A percentile compares a stretch with the other conserved stretches of the same genome.
These are phyloP conservation scores for Echinochloa phyllopogon DNA, from an alignment of 176 grass and related monocot genomes.

Conservation along the genomic window DNA sequence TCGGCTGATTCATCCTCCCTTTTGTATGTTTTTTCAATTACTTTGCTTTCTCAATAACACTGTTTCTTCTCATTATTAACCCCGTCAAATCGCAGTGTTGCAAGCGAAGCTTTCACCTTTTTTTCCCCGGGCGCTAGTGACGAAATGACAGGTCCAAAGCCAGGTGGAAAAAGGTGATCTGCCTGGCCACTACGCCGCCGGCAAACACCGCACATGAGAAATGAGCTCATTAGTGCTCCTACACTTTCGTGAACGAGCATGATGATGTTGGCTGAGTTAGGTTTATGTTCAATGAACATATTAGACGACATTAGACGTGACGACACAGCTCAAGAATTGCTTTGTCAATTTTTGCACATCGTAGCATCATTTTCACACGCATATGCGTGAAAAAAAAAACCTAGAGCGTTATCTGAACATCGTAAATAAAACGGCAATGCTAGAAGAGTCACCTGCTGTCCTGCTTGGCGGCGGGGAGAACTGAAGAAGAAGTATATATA, in stretches of 20 bases:
- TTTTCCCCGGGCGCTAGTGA: not conserved
- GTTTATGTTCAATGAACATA: not conserved
- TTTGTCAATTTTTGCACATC: too few species aligned
- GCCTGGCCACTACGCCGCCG: not conserved
- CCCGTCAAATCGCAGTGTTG: not conserved
- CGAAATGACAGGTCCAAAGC: not conserved
- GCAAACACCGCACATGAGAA: not conserved
- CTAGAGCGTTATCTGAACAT: too few species aligned
- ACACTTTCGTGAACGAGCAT: not conserved
- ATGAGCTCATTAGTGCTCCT: not conserved
- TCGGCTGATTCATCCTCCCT: slow-evolving; percentile 24
- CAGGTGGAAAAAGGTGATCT: not conserved
- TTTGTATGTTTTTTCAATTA: too few species aligned
- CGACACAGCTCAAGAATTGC: not conserved
- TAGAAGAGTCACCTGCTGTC: too few species aligned
- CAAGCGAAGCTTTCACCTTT: not conserved
- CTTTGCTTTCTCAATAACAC: not conserved
- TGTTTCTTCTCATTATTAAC: not conserved
- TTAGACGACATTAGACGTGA: not conserved
- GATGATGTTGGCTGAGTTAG: not conserved
- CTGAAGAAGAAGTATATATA: too few species aligned
- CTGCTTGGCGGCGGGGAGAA: too few species aligned
- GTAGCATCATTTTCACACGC: too few species aligned
- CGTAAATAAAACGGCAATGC: too few species aligned
- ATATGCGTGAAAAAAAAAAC: too few species aligned